phyloP scores from a whole-genome alignment of 2,329 filamentous ascomycete species.

The Sarocladium brachiariae region DNA sequence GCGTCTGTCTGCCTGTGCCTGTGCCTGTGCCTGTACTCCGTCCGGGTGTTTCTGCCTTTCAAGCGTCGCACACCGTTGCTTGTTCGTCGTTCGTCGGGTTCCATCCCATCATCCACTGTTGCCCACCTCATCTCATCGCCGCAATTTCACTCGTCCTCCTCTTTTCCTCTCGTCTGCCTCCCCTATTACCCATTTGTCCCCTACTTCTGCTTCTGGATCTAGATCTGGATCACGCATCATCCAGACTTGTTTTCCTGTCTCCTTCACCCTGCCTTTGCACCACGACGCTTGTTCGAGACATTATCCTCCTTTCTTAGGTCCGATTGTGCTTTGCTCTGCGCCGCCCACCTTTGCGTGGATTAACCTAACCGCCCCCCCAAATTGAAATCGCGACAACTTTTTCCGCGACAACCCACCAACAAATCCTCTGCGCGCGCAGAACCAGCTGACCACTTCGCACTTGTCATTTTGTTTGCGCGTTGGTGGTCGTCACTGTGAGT shows the following conservation, averaged over 20 bases:
- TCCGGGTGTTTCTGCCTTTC: no score
- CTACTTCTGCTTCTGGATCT: neutral
- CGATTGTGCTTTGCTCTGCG: neutral
- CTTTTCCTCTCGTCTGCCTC: slow-evolving; percentile 3
- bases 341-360: slow-evolving; percentile 1
- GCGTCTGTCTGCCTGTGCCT: no score
- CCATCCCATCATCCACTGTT: slow-evolving; percentile 7
- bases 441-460: neutral
- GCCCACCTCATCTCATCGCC: slow-evolving; percentile 8
- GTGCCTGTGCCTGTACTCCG: no score
- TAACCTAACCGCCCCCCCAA: no score
- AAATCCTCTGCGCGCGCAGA: neutral
- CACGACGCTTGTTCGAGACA: slow-evolving; percentile 2
- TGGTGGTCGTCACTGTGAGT: neutral
- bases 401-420: slow-evolving; percentile 4
- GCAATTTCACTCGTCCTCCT: slow-evolving; percentile 9
- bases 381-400: slow-evolving; percentile 5
- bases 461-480: neutral
- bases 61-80: no score
- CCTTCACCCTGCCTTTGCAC: neutral
- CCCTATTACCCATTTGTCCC: slow-evolving; percentile 3
- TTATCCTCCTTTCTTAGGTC: neutral
- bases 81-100: slow-evolving; percentile 7
- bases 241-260: neutral
- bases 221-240: slow-evolving; percentile 1